Base-by-base conservation (phyloP, 75 land plant genomes). In the Picea glauca region DNA sequence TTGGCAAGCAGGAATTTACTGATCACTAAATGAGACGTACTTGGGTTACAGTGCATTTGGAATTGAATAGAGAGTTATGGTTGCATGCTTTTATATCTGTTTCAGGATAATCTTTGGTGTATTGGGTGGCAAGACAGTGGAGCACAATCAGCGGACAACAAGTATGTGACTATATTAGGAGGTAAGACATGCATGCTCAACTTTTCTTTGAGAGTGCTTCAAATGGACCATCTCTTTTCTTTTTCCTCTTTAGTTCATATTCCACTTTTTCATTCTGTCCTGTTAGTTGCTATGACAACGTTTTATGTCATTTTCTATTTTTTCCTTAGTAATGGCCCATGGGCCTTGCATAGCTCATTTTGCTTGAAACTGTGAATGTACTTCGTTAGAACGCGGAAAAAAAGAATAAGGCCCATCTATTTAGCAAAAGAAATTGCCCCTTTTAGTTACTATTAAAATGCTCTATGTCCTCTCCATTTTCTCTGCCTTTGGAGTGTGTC, bases 81-180 rank as follows among this genome's bases (percentile, higher is more conserved):
- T 17, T 33, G 35, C n/a, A 2, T 75, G 3, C 1, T 54, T 75
- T 75, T 75, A 7, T 56, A 23, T 75, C 56, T 65, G 63, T 32
- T 60, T 23, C 82, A 88, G 92, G 82, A 79, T 17, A 57, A 77
- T 77, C 62, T 11, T 3, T 91, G 85, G 84, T 88, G 90, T 50
- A 74, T 88, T 76, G 93, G 93, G 58, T 91, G 84, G 84, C 88
- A 84, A 77, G 86, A 84, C 32, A 80, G 88, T 72, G 90, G 87
- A 58, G 13, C 40, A 13, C 88, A 91, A 64, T 65, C 82, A 17
- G 80, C 77, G 64, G 89, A 88, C 60, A 83, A 83, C 21, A 86
- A 76, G 63, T 80, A 86, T 21, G 56, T 86, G 62, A 78, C 65
- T 64, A 84, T 90, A 32, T 77, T 90, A 75, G 89, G 89, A 87